Evolutionary conservation across 2,329 filamentous ascomycete species (phyloP), one percentile per base, ranked within the genome.

Genomic region (Tolypocladium album): DNA sequence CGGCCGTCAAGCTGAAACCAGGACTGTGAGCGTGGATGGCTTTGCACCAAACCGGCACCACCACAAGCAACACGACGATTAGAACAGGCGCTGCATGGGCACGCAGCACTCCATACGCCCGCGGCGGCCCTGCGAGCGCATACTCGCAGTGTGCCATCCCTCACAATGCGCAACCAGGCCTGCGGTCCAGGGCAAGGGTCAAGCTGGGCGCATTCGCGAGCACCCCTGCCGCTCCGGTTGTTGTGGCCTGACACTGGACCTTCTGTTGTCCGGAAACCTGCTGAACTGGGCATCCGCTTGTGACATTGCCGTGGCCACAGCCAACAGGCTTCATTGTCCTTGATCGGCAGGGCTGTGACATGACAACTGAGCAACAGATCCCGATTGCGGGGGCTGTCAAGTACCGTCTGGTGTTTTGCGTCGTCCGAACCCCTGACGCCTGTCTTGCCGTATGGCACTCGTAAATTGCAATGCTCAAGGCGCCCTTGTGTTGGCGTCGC

Each of bases 341-440:
- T 47, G 55, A 59, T 61, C 45, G 39, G 40, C 57, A 59, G 47
- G 39, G 40, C 53, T 56, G 42, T 34, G 53, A 50, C 57, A 53
- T 45, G 55, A 55, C 38, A 39, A 38, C 52, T 55, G 34, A 39
- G 22, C 40, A 55, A 34, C 56, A 58, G 58, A 60, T 62, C 58
- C 47, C 50, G 52, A 58, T 57, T 58, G 58, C 58, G 58, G 60
- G 47, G 53, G 58, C 12, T 39, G 34, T 52, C 36, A 50, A 57
- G 39, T n/a, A 34, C 34, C 7, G 45, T 58, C 56, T 58, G 42
- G 27, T 38, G 40, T 39, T 53, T 36, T 53, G 50, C 47, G 3
- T 50, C 17, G 45, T 50, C 45, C 45, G 45, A 50, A 17, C 45
- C 45, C 45, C 45, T 13, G 45, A 8, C 27, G 45, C 24, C 15